These are phyloP conservation scores for Metroxylon sagu DNA, from an alignment of 176 grass and related monocot genomes.

Conservation along the genomic window DNA sequence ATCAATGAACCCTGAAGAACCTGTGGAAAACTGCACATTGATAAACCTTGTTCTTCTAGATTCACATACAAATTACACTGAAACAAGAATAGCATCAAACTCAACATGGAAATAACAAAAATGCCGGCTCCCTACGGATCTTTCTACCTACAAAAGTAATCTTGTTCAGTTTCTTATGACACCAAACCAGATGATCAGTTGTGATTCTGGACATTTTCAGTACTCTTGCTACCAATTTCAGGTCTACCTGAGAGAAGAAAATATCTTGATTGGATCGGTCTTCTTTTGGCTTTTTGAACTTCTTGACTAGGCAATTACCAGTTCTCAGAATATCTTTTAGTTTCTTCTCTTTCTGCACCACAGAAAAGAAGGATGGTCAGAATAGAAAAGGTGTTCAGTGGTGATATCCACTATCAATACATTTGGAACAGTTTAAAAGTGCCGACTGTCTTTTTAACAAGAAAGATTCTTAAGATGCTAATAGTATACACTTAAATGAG, in stretches of 20 bases:
- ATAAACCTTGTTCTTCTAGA: too few relatives aligned
- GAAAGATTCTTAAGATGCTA: too few relatives aligned
- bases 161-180: constrained; percentile 67
- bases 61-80: too few relatives aligned
- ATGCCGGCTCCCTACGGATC: constrained; percentile 90
- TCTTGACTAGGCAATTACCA: constrained; percentile 88
- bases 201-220: constrained; percentile 70
- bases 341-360: constrained; percentile 77
- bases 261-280: constrained; percentile 67
- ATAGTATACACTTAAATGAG: too few relatives aligned
- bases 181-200: constrained; percentile 85
- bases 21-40: too few relatives aligned
- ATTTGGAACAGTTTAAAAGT: too few relatives aligned
- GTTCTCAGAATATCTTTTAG: constrained; percentile 82
- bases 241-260: constrained; percentile 89
- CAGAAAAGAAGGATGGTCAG: not conserved
- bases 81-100: not conserved
- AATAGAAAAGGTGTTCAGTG: too few relatives aligned
- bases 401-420: too few relatives aligned
- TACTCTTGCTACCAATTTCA: constrained; percentile 68
- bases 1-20: too few relatives aligned
- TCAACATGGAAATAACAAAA: constrained; percentile 93
- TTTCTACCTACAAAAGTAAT: constrained; percentile 57
- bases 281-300: constrained; percentile 94
- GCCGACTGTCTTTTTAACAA: too few relatives aligned